Evolutionary conservation across 345 rosid genomes (phyloP).

Genomic region (Ceriops tagal): DNA sequence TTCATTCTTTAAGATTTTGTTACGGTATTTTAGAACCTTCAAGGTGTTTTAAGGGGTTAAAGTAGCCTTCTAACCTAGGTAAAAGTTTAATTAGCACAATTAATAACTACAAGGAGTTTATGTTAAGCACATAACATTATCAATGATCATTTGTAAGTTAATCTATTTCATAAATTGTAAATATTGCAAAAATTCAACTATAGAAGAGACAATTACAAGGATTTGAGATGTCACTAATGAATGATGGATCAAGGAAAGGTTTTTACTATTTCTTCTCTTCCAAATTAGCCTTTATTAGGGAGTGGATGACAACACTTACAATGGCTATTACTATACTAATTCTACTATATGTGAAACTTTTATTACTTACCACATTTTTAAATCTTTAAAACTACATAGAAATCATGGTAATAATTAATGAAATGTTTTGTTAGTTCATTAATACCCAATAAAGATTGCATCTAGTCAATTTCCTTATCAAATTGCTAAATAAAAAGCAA

Average conservation of each 20-base stretch:
- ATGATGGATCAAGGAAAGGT: constrained; percentile 12
- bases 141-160: no score
- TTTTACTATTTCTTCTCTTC: constrained; percentile 90
- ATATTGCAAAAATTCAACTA: not conserved
- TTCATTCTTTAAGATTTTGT: no score
- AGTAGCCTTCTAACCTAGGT: constrained; percentile 33
- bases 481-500: no score
- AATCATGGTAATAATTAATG: no score
- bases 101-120: no score
- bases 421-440: not conserved
- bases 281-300: constrained; percentile 78
- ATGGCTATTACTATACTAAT: constrained; percentile 85
- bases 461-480: not conserved
- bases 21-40: no score
- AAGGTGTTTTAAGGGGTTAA: not conserved
- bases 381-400: not conserved
- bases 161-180: no score
- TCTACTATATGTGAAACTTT: constrained; percentile 86
- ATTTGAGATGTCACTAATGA: no score
- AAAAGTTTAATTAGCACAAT: not conserved
- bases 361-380: constrained; percentile 56
- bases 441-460: not conserved
- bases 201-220: not conserved
- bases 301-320: constrained; percentile 84
- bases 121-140: no score